These are phyloP conservation scores for Lepidium africanum DNA, from an alignment of 345 rosid species.

Conservation along the genomic window DNA sequence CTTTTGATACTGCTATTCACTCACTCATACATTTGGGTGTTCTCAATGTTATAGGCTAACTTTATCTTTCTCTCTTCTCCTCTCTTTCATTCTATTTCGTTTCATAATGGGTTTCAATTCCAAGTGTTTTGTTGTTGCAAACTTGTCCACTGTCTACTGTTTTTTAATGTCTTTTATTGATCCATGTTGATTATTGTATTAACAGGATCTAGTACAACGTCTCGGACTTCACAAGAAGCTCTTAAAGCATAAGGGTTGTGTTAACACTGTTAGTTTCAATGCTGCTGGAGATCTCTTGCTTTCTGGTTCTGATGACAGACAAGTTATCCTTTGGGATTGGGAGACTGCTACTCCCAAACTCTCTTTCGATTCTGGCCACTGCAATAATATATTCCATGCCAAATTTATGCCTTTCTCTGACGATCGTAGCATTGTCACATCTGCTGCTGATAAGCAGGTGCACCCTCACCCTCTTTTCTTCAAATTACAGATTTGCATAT, in stretches of 20 bases:
- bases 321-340: constrained; percentile 77
- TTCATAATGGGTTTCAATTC: too few relatives aligned
- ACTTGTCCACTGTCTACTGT: too few relatives aligned
- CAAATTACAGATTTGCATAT: not conserved
- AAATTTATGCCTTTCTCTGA: constrained; percentile 68
- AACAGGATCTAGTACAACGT: constrained; percentile 53
- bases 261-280: constrained; percentile 72
- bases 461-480: not conserved
- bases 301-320: constrained; percentile 82
- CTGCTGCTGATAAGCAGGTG: constrained; percentile 92
- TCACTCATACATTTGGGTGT: too few relatives aligned
- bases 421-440: constrained; percentile 68
- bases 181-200: not conserved
- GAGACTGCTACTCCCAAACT: constrained; percentile 49
- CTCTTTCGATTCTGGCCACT: constrained; percentile 65
- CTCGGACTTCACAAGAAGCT: constrained; percentile 57
- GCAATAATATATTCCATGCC: constrained; percentile 65
- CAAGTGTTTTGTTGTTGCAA: too few relatives aligned
- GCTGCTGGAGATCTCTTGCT: constrained; percentile 53
- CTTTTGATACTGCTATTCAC: too few relatives aligned
- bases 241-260: constrained; percentile 62
- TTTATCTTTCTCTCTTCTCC: too few relatives aligned
- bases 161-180: too few relatives aligned
- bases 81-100: too few relatives aligned
- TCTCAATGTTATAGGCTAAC: too few relatives aligned